Percentiles rank a stretch among this genome's conserved stretches.
phyloP scores from a whole-genome alignment of 192 early-diverging fungal species.

The Coemansia sp. region DNA sequence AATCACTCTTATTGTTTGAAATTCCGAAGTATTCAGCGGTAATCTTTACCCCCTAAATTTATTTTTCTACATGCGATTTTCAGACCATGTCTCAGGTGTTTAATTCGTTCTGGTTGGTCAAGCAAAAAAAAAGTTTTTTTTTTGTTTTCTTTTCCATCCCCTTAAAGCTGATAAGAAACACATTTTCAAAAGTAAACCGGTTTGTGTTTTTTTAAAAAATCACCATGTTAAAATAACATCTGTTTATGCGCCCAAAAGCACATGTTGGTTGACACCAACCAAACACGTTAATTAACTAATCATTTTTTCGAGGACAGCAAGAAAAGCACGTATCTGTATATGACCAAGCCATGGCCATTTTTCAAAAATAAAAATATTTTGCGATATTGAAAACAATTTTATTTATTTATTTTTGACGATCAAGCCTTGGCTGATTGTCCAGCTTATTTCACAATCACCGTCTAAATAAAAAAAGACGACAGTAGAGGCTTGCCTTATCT shows the following conservation, averaged over 20 bases:
- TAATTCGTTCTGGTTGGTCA: background rate
- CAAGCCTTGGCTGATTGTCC: conserved; percentile 1
- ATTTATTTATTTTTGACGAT: conserved; percentile 1
- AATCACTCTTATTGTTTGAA: background rate
- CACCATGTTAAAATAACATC: no score
- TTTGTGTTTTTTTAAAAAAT: background rate
- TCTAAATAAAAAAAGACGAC: background rate
- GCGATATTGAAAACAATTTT: background rate
- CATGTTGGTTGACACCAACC: no score
- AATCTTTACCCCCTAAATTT: conserved; percentile 1
- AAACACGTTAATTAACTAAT: no score
- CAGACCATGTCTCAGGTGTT: conserved; percentile 1
- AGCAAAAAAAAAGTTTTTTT: background rate
- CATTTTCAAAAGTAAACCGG: background rate
- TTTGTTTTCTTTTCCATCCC: background rate
- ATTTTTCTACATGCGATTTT: conserved; percentile 4
- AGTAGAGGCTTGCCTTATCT: background rate
- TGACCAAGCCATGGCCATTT: no score
- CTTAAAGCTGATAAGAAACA: background rate
- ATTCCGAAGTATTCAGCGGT: background rate
- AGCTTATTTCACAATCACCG: background rate
- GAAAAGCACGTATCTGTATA: background rate
- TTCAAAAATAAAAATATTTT: background rate
- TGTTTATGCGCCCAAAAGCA: no score
- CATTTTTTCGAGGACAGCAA: no score